Evolutionary conservation across 345 rosid species (phyloP), one percentile per base, ranked within the genome.

Genomic region (Eucalyptus pauciflora): DNA sequence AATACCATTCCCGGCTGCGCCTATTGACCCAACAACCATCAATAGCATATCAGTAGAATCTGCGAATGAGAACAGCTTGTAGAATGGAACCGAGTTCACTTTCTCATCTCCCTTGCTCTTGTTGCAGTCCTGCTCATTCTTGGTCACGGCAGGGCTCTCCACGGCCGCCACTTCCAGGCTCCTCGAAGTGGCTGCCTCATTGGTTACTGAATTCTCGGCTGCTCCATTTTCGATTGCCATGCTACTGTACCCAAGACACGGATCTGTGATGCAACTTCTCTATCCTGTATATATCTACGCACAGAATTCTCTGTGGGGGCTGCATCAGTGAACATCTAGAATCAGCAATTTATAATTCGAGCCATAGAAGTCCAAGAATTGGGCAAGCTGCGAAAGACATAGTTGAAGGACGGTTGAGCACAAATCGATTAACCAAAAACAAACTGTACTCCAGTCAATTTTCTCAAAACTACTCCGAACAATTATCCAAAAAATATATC

Each of bases 1-100:
- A 5, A 95, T 20, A 49, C 99, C 99, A 86, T 96, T 97, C 27
- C 93, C 98, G 31, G 91, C 41, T 43, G 97, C 94, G 60, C 96
- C 99, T 87, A 94, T 50, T 1, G 97, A 89, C 50, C 99, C 99
- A 4, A 94, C 33, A 43, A 94, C 83, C 97, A 97, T 97, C 94
- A 97, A 90, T 45, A 92, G 64, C 20, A 87, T 16, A 90, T 97
- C 98, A 10, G 71, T 86, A 1, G 96, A 91, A 91, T 96, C 96
- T 45, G 97, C 97, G 88, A 97, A 96, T 1, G 94, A 89, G 89
- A 97, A 97, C 37, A 97, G 93, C 94, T 95, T 96, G 90, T 89
- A 88, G 90, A 95, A 95, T 4, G 98, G 94, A 86, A 95, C 95
- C 29, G 93, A 89, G 52, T 92, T 90, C 7, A 89, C 86, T 89